These are phyloP conservation scores for Vitis amurensis DNA, from an alignment of 164 flowering plant species.

Conservation along the genomic window DNA sequence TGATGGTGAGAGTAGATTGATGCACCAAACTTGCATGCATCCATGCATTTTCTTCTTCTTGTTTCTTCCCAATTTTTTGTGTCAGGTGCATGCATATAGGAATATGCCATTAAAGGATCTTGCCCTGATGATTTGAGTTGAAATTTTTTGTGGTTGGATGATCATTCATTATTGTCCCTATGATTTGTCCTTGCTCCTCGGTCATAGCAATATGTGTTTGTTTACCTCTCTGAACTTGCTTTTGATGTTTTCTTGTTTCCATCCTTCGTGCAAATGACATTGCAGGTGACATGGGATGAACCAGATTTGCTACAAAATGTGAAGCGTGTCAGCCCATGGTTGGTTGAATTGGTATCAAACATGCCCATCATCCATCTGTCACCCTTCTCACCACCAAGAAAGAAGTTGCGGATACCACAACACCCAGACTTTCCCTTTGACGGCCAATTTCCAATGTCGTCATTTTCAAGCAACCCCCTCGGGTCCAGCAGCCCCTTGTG, in stretches of 20 bases:
- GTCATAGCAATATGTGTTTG: neutral
- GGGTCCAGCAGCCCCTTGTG: slow-evolving; percentile 66
- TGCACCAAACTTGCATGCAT: too few species aligned
- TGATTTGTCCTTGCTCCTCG: neutral
- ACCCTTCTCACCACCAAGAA: slow-evolving; percentile 80
- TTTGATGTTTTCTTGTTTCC: neutral
- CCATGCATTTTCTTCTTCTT: too few species aligned
- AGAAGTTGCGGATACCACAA: slow-evolving; percentile 69
- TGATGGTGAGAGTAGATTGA: too few species aligned
- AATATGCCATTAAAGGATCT: too few species aligned
- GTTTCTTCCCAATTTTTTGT: too few species aligned
- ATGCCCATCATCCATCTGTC: slow-evolving; percentile 73
- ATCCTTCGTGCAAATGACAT: neutral
- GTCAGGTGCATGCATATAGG: too few species aligned
- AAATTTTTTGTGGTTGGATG: too few species aligned
- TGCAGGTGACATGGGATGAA: slow-evolving; percentile 96
- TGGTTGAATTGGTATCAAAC: slow-evolving; percentile 87
- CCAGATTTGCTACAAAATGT: slow-evolving; percentile 92
- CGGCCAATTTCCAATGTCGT: slow-evolving; percentile 50
- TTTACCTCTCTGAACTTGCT: neutral
- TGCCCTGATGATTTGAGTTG: too few species aligned
- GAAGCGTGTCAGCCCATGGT: slow-evolving; percentile 92
- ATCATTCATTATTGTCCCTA: neutral
- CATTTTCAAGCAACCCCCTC: slow-evolving; percentile 60
- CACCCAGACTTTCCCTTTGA: slow-evolving; percentile 60